Conservation (phyloP, 352 stramenopile species). For the Globisporangium mamillatum region DNA sequence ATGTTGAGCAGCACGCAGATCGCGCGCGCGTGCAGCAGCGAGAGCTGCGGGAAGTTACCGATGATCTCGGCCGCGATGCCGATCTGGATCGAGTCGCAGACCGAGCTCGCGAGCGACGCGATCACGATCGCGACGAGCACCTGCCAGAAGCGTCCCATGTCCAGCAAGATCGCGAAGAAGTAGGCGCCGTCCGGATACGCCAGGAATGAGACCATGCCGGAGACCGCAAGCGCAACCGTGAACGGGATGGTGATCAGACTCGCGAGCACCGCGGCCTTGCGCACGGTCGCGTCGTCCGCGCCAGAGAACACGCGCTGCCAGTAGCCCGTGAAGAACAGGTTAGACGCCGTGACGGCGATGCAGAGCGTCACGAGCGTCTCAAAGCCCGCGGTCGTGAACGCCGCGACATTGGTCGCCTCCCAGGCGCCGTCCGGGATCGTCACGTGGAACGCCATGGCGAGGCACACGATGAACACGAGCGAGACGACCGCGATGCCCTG, state of each 20-base stretch:
- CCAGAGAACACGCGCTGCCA: conserved; percentile 74
- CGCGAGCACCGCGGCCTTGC: conserved; percentile 38
- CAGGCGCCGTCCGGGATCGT: conserved; percentile 51
- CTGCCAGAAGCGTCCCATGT: conserved; percentile 69
- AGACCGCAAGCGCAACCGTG: conserved; percentile 59
- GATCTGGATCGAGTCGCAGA: conserved; percentile 74
- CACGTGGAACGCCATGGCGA: conserved; percentile 61
- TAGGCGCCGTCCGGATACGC: conserved; percentile 52
- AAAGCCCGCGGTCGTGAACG: conserved; percentile 62
- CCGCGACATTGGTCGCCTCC: conserved; percentile 46
- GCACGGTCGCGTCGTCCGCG: conserved; percentile 53
- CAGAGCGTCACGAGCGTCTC: conserved; percentile 70
- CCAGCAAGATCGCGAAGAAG: conserved; percentile 73
- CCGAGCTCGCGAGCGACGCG: conserved; percentile 58
- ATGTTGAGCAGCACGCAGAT: conserved; percentile 72
- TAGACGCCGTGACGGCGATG: conserved; percentile 60
- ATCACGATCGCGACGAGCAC: conserved; percentile 69
- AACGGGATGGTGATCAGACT: conserved; percentile 62
- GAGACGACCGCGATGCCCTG: conserved; percentile 61
- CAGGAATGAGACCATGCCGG: conserved; percentile 70
- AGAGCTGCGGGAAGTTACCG: conserved; percentile 64
- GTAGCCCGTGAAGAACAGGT: conserved; percentile 79
- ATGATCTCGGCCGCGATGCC: conserved; percentile 69
- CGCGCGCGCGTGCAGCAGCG: conserved; percentile 46
- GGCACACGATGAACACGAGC: conserved; percentile 54